Evolutionary conservation across 495 filamentous ascomycete species (phyloP), one percentile per base, ranked within the genome.

Genomic region (Aspergillus saccharolyticus): DNA sequence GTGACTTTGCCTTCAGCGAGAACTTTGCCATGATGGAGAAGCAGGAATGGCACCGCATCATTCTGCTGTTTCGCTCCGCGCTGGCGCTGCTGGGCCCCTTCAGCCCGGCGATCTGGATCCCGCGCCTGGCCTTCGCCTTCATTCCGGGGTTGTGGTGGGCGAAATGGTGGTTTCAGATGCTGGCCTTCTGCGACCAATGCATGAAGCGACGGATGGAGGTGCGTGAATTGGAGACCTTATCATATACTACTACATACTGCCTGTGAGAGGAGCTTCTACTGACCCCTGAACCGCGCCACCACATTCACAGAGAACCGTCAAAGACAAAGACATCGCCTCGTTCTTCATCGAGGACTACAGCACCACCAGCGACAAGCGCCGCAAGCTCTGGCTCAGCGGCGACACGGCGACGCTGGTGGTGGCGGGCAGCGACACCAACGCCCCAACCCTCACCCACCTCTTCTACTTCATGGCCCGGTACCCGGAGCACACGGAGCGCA

Each of bases 21-120:
- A 65, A 66, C 6, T 79, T 78, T 49, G 60, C 67, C 20, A 77
- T 77, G 76, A 63, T 78, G 10, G 56, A 65, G 10, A 63, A 46
- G 0, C 54, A 58, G 12, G 39, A 65, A 44, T 66, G 60, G 60
- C 60, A 66, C 19, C 52, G 54, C 8, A 55, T 58, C 7, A 43
- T 66, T 6, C 6, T 59, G 10, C 44, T 61, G 9, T 30, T 63
- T 4, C 63, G 56, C 18, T 52, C 47, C 2, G 63, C 63, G 0
- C 53, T 66, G 46, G 53, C 57, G 5, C 52, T 67, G 0, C 57
- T 73, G 1, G 64, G 69, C 1, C 58, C 63, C 9, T 47, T 73
- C 22, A 59, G 64, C 16, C 69, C 71, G 1, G 55, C 70, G 1
- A 70, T 70, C 3, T 76, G 76, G 76, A 18, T 71, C 15, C 52